phyloP scores from a whole-genome alignment of 2,329 filamentous ascomycete genomes.

The Hypoxylon sp. region DNA sequence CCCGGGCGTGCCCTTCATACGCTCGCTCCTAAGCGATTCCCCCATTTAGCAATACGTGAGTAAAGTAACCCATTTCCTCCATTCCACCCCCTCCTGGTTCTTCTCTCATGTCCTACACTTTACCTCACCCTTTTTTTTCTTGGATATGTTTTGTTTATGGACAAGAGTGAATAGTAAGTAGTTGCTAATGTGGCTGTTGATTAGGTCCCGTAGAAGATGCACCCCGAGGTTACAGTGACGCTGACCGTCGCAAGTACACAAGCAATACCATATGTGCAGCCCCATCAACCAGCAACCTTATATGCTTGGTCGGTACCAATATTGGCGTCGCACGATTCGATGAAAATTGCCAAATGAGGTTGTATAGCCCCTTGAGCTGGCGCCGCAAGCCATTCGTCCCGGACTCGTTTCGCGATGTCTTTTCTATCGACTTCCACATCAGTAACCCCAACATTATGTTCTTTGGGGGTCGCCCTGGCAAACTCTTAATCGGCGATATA shows the following conservation, averaged over 20 bases:
- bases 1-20: neutral
- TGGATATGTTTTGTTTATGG: neutral
- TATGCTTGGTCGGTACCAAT: conserved; percentile 65
- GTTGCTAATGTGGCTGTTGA: neutral
- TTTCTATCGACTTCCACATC: conserved; percentile 64
- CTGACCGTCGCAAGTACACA: neutral
- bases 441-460: conserved; percentile 63
- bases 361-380: conserved; percentile 39
- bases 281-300: conserved; percentile 54
- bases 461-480: conserved; percentile 66
- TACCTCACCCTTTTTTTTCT: neutral
- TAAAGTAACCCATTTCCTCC: neutral
- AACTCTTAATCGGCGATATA: conserved; percentile 63
- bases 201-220: neutral
- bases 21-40: neutral
- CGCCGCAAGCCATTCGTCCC: neutral
- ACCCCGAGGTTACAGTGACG: neutral
- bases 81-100: neutral
- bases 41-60: neutral
- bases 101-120: neutral
- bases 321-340: conserved; percentile 61
- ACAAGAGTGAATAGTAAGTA: neutral
- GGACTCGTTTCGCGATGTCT: conserved; percentile 58
- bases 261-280: conserved; percentile 55
- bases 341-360: conserved; percentile 53